Evolutionary conservation across 257 asterid species (phyloP), one percentile per base, ranked within the genome.

Genomic region (Pogostemon cablin): DNA sequence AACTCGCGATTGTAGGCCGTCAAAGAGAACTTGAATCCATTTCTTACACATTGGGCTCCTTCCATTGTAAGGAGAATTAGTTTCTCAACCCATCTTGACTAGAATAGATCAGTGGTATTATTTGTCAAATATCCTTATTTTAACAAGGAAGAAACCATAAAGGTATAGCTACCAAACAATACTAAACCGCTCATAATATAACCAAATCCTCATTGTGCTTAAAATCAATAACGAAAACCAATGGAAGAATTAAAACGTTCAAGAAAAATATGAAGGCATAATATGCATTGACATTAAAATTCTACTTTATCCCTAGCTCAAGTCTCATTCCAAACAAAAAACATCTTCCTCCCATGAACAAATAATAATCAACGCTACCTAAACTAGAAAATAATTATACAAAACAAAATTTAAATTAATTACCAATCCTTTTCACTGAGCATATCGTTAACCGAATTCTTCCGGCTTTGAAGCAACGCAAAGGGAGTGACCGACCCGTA

Each of bases 401-500:
- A 55, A 5, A 63, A 43, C 40, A 54, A 10, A 63, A 54, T 9
- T 43, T 48, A 55, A 69, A 75, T 32, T 37, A 59, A 58, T 20
- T 86, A 93, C 98, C 97, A 81, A 44, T 86, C 89, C 37, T 81
- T 75, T 32, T 78, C 84, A 71, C 86, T 80, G 38, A 79, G 89
- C 39, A 82, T 42, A 10, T 72, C 73, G 12, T 81, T 81, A 10
- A 76, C 1, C 6, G 88, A 68, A 72, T 82, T 86, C 77, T 93
- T 93, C 50, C 83, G 83, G 88, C 96, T 88, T 81, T 88, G 96
- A 64, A 93, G 95, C 72, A 92, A 85, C 5, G 96, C 97, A 62
- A 90, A 90, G n/a, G 98, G 98, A n/a, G 85, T 80, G 39, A 88
- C 98, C 0, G 98, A 90, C 62, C 92, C 95, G 67, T 88, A 88